Evolutionary conservation across 2,329 filamentous ascomycete species (phyloP), one percentile per base, ranked within the genome.

Genomic region (Exutisphaerella laricina): DNA sequence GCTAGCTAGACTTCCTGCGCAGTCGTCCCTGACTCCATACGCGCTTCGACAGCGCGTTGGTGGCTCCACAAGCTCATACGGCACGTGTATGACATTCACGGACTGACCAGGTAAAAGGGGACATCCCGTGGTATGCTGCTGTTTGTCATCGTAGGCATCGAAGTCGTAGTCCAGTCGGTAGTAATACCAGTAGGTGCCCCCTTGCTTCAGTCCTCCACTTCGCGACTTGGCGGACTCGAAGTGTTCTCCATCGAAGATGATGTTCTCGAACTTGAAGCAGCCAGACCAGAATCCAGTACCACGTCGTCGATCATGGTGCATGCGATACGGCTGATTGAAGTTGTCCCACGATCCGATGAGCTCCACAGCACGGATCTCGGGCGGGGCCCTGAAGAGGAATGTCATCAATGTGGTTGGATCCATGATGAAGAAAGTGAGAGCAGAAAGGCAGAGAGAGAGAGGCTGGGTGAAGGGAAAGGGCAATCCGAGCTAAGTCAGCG

Each of bases 281-380:
- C 88, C 90, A 59, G 82, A 81, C 88, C 88, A 96, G 64, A 87
- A 80, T 50, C 81, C 80, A 45, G 73, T 74, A 53, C 86, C 84
- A 55, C 84, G 80, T 61, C 84, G 80, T 51, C 69, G 70, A 67
- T 97, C 90, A 56, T 81, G 79, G 63, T 90, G 80, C 81, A 97
- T 88, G 33, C 71, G 72, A 71, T 95, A 90, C 37, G 79, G 72
- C 59, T 77, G 80, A 48, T 75, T 73, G 68, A 96, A 96, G 70
- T 95, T 95, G 70, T 96, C 89, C 90, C 90, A 97, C 51, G 88
- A 95, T 50, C 90, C 90, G 56, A 92, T 74, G 33, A 96, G 75
- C 60, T 85, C 80, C 53, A 96, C 85, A 32, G 82, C 83, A 50
- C 75, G 73, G 50, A 80, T 74, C 39, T 77, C 73, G 51, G 76